Evolutionary conservation across 176 grass and related monocot species (phyloP).

Genomic region (Elaeis guineensis): DNA sequence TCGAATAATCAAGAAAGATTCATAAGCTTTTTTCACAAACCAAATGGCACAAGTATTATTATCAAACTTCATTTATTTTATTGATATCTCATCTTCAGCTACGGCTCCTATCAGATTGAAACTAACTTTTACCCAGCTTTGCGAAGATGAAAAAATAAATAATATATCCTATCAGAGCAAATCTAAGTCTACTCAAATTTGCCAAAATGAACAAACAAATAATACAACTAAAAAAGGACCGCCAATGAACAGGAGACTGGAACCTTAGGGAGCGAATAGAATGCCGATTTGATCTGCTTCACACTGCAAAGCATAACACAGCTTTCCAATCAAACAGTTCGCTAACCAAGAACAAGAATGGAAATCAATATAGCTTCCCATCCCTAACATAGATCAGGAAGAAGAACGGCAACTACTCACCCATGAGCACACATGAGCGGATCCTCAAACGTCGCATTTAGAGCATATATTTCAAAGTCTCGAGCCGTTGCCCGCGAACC

Average conservation of each 20-base stretch:
- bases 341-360: conserved; percentile 3
- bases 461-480: conserved; percentile 47
- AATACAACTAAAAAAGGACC: too few relatives aligned
- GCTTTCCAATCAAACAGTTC: neutral
- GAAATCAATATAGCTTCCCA: neutral
- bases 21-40: too few relatives aligned
- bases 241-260: neutral
- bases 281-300: conserved; percentile 46
- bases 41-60: too few relatives aligned
- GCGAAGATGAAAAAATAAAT: neutral
- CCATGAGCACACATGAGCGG: conserved; percentile 42
- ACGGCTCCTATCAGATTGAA: too few relatives aligned
- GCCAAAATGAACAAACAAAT: too few relatives aligned
- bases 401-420: neutral
- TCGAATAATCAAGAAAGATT: too few relatives aligned
- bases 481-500: conserved; percentile 36
- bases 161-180: too few relatives aligned
- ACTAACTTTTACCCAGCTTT: neutral
- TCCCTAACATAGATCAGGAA: too few relatives aligned
- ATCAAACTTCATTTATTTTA: too few relatives aligned
- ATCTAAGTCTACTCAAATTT: too few relatives aligned
- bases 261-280: conserved; percentile 47
- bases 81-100: too few relatives aligned
- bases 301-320: conserved; percentile 27
- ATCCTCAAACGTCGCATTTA: conserved; percentile 41